These are phyloP conservation scores for Phylloboletellus chloephorus DNA, from an alignment of 1,284 basidiomycete species.

Conservation along the genomic window DNA sequence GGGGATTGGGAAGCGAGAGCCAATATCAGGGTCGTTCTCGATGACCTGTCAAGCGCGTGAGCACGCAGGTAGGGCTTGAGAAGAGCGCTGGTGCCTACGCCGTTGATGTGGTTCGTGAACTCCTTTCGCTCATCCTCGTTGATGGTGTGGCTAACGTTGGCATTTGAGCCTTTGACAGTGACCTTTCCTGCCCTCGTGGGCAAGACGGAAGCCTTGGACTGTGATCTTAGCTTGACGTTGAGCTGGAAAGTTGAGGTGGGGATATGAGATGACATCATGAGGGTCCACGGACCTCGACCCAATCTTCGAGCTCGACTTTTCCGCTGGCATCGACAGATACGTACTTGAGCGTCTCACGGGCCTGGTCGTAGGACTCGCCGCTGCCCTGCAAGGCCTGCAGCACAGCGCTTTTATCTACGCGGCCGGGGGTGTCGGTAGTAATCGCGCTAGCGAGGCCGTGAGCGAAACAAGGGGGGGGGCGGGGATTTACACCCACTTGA, in stretches of 20 bases:
- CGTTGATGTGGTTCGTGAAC: conserved; percentile 98
- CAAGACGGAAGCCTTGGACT: conserved; percentile 50
- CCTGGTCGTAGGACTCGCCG: conserved; percentile 89
- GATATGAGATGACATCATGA: conserved; percentile 15
- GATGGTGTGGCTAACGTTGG: conserved; percentile 95
- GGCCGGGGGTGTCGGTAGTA: conserved; percentile 79
- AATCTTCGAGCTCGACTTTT: conserved; percentile 96
- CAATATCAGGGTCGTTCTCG: conserved; percentile 85
- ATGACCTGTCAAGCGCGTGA: conserved; percentile 57
- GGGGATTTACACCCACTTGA: conserved; percentile 76
- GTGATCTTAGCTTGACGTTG: conserved; percentile 72
- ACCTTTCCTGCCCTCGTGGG: conserved; percentile 85
- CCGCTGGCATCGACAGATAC: conserved; percentile 94
- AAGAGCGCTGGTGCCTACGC: conserved; percentile 40
- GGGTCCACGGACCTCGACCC: conserved; percentile 76
- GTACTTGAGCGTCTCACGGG: conserved; percentile 87
- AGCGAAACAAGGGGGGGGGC: conserved; percentile 1
- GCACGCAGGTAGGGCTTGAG: not conserved
- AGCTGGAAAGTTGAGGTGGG: conserved; percentile 44
- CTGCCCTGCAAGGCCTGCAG: conserved; percentile 71
- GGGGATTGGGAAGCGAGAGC: conserved; percentile 83
- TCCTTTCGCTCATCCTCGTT: conserved; percentile 96
- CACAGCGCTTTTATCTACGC: conserved; percentile 78
- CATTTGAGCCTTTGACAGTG: conserved; percentile 91
- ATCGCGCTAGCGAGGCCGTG: conserved; percentile 52